Percentiles rank a stretch among this genome's conserved stretches.
phyloP scores from a whole-genome alignment of 345 rosid genomes.

The Bruguiera sexangula region DNA sequence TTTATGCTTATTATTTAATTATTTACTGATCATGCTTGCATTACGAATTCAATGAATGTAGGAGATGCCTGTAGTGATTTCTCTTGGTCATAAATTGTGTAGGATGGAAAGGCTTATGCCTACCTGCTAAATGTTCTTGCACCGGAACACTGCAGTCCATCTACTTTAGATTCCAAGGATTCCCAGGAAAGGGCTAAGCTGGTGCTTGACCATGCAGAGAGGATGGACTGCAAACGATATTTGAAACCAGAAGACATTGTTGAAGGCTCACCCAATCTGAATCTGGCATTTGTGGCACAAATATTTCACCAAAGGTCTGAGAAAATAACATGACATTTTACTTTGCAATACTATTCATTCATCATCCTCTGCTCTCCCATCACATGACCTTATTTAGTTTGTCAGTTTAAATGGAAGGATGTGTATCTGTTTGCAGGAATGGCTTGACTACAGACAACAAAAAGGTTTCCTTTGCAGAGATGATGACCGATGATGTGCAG shows the following conservation, averaged over 20 bases:
- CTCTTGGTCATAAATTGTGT: constrained; percentile 25
- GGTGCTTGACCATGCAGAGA: constrained; percentile 80
- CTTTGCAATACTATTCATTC: not conserved
- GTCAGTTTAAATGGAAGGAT: constrained; percentile 9
- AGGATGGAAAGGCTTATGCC: constrained; percentile 88
- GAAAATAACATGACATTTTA: no score
- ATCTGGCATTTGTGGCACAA: constrained; percentile 88
- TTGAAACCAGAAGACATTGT: constrained; percentile 74
- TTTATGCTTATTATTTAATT: not conserved
- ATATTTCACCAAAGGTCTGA: constrained; percentile 82
- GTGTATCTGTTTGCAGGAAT: constrained; percentile 53
- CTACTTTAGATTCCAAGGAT: constrained; percentile 66
- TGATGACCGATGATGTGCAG: constrained; percentile 81
- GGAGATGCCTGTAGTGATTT: constrained; percentile 17
- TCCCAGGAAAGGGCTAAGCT: constrained; percentile 65
- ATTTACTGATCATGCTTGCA: not conserved
- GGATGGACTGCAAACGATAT: constrained; percentile 78
- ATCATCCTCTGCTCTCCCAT: not conserved
- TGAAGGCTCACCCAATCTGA: constrained; percentile 76
- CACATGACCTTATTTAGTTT: not conserved
- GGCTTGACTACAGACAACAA: constrained; percentile 69
- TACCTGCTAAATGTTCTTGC: constrained; percentile 90
- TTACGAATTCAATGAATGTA: not conserved
- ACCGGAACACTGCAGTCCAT: constrained; percentile 77
- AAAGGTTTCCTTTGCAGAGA: constrained; percentile 76